A percentile compares a stretch with the other conserved stretches of the same genome.
These are phyloP conservation scores for Blepharisma stoltei DNA, from an alignment of 73 alveolate genomes.

Conservation along the genomic window DNA sequence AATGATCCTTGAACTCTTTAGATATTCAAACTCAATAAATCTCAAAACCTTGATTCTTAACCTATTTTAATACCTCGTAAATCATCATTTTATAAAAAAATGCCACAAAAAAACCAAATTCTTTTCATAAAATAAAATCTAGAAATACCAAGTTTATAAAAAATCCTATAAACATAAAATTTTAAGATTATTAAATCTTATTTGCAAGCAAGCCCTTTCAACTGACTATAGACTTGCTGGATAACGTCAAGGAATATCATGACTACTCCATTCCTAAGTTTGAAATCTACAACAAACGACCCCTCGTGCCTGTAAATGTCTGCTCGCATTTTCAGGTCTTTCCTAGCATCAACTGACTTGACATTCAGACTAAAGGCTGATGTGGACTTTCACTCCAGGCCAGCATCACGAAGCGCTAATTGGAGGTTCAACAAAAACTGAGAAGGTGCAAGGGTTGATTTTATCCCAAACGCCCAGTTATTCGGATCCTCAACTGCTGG, in stretches of 20 bases:
- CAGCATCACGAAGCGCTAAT: background rate
- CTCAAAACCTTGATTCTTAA: no score
- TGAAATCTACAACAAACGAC: conserved; percentile 11
- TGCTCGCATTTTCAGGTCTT: background rate
- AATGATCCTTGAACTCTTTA: no score
- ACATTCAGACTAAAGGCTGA: background rate
- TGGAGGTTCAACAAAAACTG: background rate
- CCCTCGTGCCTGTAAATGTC: conserved; percentile 9
- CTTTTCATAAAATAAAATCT: no score
- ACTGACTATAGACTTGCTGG: conserved; percentile 1
- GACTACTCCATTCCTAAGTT: background rate
- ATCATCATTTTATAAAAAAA: no score
- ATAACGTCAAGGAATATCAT: background rate
- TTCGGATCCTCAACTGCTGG: background rate
- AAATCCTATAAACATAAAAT: no score
- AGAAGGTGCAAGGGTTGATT: background rate
- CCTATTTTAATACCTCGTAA: no score
- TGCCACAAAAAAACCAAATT: no score
- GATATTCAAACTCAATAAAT: no score
- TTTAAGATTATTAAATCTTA: no score
- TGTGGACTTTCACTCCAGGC: background rate
- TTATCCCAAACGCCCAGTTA: conserved; percentile 22
- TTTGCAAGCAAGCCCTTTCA: no score
- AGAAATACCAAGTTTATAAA: no score
- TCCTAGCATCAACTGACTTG: background rate